Base-by-base conservation (phyloP, 768 basidiomycete genomes). In the Leucocoprinus leucothites region DNA sequence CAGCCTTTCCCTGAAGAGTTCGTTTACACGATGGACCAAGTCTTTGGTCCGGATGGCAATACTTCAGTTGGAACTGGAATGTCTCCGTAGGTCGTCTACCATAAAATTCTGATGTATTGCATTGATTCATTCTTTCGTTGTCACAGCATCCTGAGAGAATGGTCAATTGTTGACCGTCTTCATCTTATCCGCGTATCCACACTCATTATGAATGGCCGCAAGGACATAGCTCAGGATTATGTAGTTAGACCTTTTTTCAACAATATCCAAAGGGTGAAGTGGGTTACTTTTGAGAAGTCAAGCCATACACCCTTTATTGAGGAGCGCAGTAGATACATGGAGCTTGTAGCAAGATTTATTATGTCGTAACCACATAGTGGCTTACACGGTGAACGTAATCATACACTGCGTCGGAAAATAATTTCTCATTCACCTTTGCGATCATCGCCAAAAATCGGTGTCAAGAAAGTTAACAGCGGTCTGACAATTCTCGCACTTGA, bases 131-230 rank as follows among this genome's bases (percentile, higher is more conserved):
- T 2, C 3, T 16, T 22, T 52, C 26, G 18, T 22, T 16, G 40
- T 40, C 18, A 11, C 53, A 62, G 58, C 14, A 58, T 56, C 13
- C 41, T 63, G 41, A 75, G 74, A 60, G 59, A 68, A 1, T 84
- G 81, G 81, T 65, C 70, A 13, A 72, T 80, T 47, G 61, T 79
- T 13, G 72, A 76, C 38, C 67, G 73, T 11, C 63, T 82, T 9
- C 66, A 71, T 57, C 71, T 66, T 3, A 76, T 81, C 24, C 35
- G 52, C 3, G 66, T 67, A 7, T 68, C 73, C 1, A 74, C 74
- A 0, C 65, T 82, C 26, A 51, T 75, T 26, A 70, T 77, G 42
- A 78, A 77, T 53, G 78, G 78, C 8, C 59, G 59, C 3, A 63
- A 70, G 40, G 79, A 81, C 60, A 68, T 71, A n/a, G 67, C 71